Evolutionary conservation across 768 basidiomycete species (phyloP), one percentile per base, ranked within the genome.

Genomic region (Leucocoprinus birnbaumii): DNA sequence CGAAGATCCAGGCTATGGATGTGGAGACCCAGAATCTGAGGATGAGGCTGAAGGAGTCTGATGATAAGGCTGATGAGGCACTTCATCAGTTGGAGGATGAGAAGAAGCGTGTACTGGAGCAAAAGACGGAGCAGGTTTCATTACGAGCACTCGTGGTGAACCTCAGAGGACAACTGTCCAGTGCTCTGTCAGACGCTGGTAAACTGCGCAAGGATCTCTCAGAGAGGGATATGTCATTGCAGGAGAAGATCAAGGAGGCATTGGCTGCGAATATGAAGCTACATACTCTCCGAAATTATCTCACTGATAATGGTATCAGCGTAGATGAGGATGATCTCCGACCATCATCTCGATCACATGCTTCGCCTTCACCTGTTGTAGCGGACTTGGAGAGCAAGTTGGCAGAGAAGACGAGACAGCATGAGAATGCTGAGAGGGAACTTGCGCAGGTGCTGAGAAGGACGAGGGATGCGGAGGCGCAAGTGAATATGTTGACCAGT

Each of bases 281-380:
- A 60, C 81, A 77, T 22, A 87, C 91, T 75, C 75, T 98, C 55
- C 85, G 93, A 44, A 89, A 84, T 65, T 86, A 98, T 65, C 79
- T 98, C 45, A 83, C 86, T 19, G 97, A 98, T 64, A 86, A 90
- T 64, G 96, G 94, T 14, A 80, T 98, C 50, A 79, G 79, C 24
- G 73, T 89, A 18, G 87, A 89, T 51, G 91, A 92, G 18, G 88
- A 86, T 47, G 83, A 88, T 35, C 61, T 85, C 18, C 66, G 73
- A 8, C 66, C 77, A n/a, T 70, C 71, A 3, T 74, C 79, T 13
- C 67, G 75, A 45, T 63, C 70, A 10, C 71, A 71, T 44, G 72
- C 71, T 35, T 58, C 68, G 11, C 64, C 66, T 42, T 78, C 79
- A 2, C 74, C 78, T 27, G 71, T 68, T 9, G 65, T 94, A 45